Evolutionary conservation across 306 rosid species (phyloP).

Genomic region (Rubus idaeus): DNA sequence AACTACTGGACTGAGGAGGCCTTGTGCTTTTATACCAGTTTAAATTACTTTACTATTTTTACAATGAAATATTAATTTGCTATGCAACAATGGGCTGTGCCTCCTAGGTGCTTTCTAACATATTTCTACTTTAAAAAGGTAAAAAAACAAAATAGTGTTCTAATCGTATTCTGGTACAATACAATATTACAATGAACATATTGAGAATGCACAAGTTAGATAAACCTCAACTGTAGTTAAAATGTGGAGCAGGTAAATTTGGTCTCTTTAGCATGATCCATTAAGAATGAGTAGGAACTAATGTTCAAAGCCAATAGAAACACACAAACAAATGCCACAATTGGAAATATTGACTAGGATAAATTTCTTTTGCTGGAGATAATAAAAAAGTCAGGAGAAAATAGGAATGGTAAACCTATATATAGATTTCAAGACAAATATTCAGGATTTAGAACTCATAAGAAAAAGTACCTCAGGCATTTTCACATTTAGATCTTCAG

Average conservation of each 20-base stretch:
- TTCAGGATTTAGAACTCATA: conserved; percentile 1
- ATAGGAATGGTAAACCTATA: neutral
- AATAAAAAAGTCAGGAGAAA: neutral
- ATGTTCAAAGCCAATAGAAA: neutral
- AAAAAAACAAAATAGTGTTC: neutral
- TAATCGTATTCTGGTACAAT: neutral
- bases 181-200: neutral
- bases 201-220: neutral
- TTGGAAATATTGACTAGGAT: neutral
- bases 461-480: conserved; percentile 83
- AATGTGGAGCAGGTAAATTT: neutral
- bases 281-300: neutral
- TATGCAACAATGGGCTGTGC: neutral
- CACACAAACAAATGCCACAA: neutral
- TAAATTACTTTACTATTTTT: neutral
- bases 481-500: conserved; percentile 86
- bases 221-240: neutral
- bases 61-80: neutral
- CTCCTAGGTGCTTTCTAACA: conserved; percentile 1
- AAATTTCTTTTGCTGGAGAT: neutral
- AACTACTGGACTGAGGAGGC: neutral
- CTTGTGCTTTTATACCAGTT: neutral
- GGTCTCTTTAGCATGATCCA: neutral
- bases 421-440: neutral
- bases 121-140: neutral